Evolutionary conservation across 108 stramenopile genomes (phyloP), one percentile per base, ranked within the genome.

Genomic region (Cylindrotheca closterium): DNA sequence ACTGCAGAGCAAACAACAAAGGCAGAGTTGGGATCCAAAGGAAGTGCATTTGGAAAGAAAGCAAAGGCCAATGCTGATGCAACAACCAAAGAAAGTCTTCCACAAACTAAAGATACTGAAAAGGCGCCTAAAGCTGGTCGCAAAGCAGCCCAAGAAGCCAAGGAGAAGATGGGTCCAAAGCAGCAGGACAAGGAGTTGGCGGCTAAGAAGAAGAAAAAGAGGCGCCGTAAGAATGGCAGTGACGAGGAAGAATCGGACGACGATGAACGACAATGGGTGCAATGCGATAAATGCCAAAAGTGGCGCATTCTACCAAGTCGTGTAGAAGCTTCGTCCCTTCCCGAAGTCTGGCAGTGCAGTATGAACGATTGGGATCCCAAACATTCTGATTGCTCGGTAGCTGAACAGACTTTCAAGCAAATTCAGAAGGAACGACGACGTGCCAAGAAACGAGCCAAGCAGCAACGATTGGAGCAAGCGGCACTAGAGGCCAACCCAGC

Each of bases 301-400:
- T 96, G 94, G 94, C 89, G 94, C 30, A 70, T 86, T 61, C 67
- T 96, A 17, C 90, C 94, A 12, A 66, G 71, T 31, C 47, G 65
- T 45, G 75, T 92, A 25, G 67, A 89, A 61, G 60, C 77, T 24
- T 68, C 83, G 7, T 68, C 64, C 10, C 68, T 96, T 15, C 90
- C 92, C 25, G 86, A 92, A 18, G 54, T 77, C 48, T 96, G 94
- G 94, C 93, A 79, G 52, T 96, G 94, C 62, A 82, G 92, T 46
- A 54, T 93, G 71, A 96, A 96, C 58, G 52, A 51, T 2, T 88
- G 81, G 61, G 91, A 92, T 63, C 58, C 73, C 25, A 79, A 78
- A 51, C 65, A 86, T 26, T 88, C 77, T 47, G 63, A 55, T 37
- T 96, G 94, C 64, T 63, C 63, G 2, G 87, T 84, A 12, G 78